Evolutionary conservation across 768 basidiomycete genomes (phyloP).

Genomic region (Jaapia argillacea): DNA sequence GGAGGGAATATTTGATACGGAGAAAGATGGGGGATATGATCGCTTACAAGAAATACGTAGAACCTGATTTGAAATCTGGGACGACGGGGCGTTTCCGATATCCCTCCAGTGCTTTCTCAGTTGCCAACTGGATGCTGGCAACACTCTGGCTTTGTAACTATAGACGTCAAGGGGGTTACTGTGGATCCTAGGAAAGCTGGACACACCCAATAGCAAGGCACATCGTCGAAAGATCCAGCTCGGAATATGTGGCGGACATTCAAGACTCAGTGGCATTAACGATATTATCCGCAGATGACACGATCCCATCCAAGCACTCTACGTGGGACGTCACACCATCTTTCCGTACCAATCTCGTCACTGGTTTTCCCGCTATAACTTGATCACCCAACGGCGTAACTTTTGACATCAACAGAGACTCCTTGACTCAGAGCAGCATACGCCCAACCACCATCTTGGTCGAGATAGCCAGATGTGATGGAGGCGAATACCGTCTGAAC

Average conservation of each 20-base stretch:
- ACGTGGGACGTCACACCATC: slow-evolving; percentile 46
- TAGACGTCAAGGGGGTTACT: no score
- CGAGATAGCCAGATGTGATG: slow-evolving; percentile 51
- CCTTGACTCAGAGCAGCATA: slow-evolving; percentile 69
- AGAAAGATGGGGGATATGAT: no score
- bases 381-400: slow-evolving; percentile 52
- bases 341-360: slow-evolving; percentile 34
- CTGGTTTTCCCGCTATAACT: slow-evolving; percentile 48
- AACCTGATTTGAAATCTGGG: slow-evolving; percentile 66
- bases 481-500: slow-evolving; percentile 27
- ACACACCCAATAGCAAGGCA: slow-evolving; percentile 80
- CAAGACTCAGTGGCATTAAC: slow-evolving; percentile 74
- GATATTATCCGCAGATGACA: slow-evolving; percentile 46
- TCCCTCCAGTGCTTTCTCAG: slow-evolving; percentile 50
- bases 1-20: background rate
- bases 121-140: slow-evolving; percentile 65
- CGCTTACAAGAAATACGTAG: slow-evolving; percentile 85
- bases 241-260: slow-evolving; percentile 74
- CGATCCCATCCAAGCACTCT: slow-evolving; percentile 44
- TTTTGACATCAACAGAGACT: slow-evolving; percentile 38
- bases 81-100: slow-evolving; percentile 63
- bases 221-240: slow-evolving; percentile 34
- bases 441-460: slow-evolving; percentile 79
- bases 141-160: slow-evolving; percentile 62
- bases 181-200: no score